Evolutionary conservation across 2,329 filamentous ascomycete species (phyloP), one percentile per base, ranked within the genome.

Genomic region (Aspergillus fumigatus): DNA sequence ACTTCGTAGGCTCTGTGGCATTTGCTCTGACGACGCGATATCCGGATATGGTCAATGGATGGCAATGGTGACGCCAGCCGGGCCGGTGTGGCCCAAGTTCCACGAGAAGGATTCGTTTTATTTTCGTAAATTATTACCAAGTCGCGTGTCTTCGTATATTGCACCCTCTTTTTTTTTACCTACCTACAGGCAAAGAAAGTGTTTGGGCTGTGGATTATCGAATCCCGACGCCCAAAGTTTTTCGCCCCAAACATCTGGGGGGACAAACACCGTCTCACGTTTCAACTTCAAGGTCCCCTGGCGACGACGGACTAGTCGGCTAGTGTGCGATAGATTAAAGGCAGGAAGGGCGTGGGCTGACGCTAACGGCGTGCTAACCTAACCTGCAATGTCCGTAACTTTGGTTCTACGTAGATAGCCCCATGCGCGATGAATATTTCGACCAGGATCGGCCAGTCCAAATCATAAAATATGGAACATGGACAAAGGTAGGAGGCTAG

Each of bases 191-290:
- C 32, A 38, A 38, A 6, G 2, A 29, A 11, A 7, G 4, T 7
- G 25, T 26, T 5, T 26, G 25, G 27, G 11, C 10, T 29, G 27
- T 29, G 27, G 32, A 35, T 35, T 38, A 14, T 59, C 29, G 45
- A 52, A 54, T 55, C 54, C 55, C 55, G 53, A 53, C 43, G 52
- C 56, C 56, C 58, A 59, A 60, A 59, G 25, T 35, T 35, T 35
- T 58, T 53, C 47, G 54, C 38, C 51, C 53, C 56, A 51, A 59
- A 55, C 51, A 51, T 59, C n/a, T n/a, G n/a, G 57, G 57, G 58
- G 55, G 57, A 54, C 50, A 50, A 26, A 26, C 49, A 48, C 45
- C 35, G 26, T 41, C 52, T 56, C 49, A 35, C 21, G 23, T 35
- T 35, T 38, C n/a, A 27, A 50, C n/a, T 52, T 52, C 52, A 57